Evolutionary conservation across 1,284 basidiomycete species (phyloP), one percentile per base, ranked within the genome.

Genomic region (Ganoderma multipileum): DNA sequence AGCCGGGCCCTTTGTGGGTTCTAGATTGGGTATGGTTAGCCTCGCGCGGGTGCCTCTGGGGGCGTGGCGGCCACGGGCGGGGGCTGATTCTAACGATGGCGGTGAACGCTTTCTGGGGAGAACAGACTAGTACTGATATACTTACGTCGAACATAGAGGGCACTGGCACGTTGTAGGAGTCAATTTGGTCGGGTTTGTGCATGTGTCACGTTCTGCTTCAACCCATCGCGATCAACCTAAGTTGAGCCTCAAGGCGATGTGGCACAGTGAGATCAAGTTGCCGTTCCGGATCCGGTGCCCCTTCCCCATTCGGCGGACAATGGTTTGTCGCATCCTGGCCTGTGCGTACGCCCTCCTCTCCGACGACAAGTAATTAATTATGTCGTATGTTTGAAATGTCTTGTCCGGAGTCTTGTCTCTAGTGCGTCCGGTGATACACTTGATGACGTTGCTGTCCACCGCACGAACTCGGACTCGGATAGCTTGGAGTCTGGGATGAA

Each of bases 131-230:
- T 47, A 23, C 44, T n/a, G 44, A 47, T 47, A 41, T 41, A 41
- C 39, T 18, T 12, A 20, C 16, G 39, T 42, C 16, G n/a, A n/a
- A 20, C 16, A 18, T 42, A 42, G n/a, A 58, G 33, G 20, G 14
- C 30, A n/a, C n/a, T n/a, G 28, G 28, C 33, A 18, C 54, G 57
- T 38, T 60, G 38, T 60, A 28, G 38, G 38, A 60, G 38, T 60
- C 39, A 60, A 28, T 65, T 60, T 65, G 64, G 41, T 55, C 54
- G 30, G 28, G 64, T 65, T 65, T 65, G 64, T n/a, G 28, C 64
- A 20, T 65, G 57, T 65, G 57, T 33, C 44, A 26, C 14, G 3
- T 1, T 7, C 33, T 8, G n/a, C 23, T n/a, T n/a, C n/a, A n/a
- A n/a, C n/a, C n/a, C 52, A 30, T 8, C 14, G 6, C 7, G 28